Base-by-base conservation (phyloP, 2,329 filamentous ascomycete species). In the Fusarium drepaniforme region DNA sequence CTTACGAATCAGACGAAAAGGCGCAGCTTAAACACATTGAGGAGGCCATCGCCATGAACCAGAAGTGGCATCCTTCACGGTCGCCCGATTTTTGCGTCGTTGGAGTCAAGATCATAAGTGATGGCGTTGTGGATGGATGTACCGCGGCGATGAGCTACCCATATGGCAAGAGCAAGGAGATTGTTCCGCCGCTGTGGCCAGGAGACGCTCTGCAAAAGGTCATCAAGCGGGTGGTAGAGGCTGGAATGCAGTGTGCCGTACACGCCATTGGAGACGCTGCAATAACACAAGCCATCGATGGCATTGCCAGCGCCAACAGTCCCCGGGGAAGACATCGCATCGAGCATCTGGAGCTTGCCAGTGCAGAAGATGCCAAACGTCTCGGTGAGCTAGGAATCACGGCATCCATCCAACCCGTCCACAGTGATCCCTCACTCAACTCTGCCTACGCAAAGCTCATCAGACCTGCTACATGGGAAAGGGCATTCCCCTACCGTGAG, bases 251-350 rank as follows among this genome's bases (percentile, higher is more conserved):
- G 77, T 87, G 89, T 42, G 91, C 91, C 0, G 83, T 93, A 12
- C 91, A 93, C 75, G 91, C 91, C 49, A 93, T 93, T 67, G 91
- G 91, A 46, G 90, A 93, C 76, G 83, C 84, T 21, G 90, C 91
- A 1, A 84, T 92, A 33, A 84, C 82, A 44, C 88, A 88, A 71
- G 90, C 90, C 9, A 86, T 93, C 68, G 87, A 92, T 73, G 86
- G 86, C 0, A 84, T 93, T 18, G 88, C 82, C 23, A 81, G 76
- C 68, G 83, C 82, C 60, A 84, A 82, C 0, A 82, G 81, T 70
- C 84, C 86, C 0, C 84, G 83, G 1, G 85, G 86, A 9, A 86
- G 91, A 3, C 91, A 91, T 61, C 86, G 91, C 18, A 90, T 93
- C 73, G 91, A 93, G 81, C 91, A 93, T 77, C 83, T 93, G 5